Evolutionary conservation across 169 alveolate species (phyloP), one percentile per base, ranked within the genome.

Genomic region (Cryptosporidium viatorum): DNA sequence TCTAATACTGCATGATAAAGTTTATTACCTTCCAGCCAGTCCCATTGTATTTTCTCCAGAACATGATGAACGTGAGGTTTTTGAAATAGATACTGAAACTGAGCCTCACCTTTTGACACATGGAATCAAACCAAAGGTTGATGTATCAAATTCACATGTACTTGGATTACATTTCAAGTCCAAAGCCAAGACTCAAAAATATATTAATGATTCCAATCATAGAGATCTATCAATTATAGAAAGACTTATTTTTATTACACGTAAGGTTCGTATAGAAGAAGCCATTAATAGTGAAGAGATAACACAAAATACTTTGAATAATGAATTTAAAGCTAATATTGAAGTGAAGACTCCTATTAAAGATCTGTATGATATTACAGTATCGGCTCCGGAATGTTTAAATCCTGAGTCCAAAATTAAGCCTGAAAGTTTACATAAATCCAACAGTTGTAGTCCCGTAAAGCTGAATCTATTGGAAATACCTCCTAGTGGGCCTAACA

Each of bases 1-100:
- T 85, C n/a, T 85, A 9, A 70, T 85, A n/a, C 62, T 85, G 12
- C 85, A 69, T 59, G 92, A 85, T 67, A 85, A 45, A 37, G 60
- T 85, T 23, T 80, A 80, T 14, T 80, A 80, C n/a, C 68, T 80
- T n/a, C 89, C 89, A 62, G 16, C 2, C 0, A 62, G 48, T 41
- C 73, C 89, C 23, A 65, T 80, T 29, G 18, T 71, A 29, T 71
- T 71, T 51, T 69, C 85, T 29, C 48, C 50, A 2, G 71, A 12
- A 37, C 5, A 2, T 65, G 48, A 26, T 51, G 85, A 51, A 18
- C 5, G 50, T 23, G 85, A 52, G 3, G 37, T 6, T 0, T 52
- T 71, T 70, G 51, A 70, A 62, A 4, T 65, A 10, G 71, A 65
- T 14, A 33, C 29, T 5, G 71, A 65, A 33, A 7, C 23, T 12